Base-by-base conservation (phyloP, 2,329 filamentous ascomycete genomes). In the Sporothrix protearum region DNA sequence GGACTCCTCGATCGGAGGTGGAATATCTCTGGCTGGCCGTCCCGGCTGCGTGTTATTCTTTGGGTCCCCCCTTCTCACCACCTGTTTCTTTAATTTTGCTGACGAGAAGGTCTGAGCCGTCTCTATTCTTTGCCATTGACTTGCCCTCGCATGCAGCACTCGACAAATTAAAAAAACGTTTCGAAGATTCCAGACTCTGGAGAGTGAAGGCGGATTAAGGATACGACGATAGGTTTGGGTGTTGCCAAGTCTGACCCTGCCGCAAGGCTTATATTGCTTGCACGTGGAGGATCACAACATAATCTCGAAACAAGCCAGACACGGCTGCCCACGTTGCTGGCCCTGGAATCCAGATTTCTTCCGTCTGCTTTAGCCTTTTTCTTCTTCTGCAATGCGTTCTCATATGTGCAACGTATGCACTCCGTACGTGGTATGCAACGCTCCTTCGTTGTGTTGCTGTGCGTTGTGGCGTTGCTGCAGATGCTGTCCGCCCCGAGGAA, bases 1-100 rank as follows among this genome's bases (percentile, higher is more conserved):
- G 63, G 42, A 5, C 63, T 66, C 42, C 63, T 66, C 39, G 42
- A 66, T 66, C 63, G 63, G 63, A 66, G 25, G 63, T 49, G 63
- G 42, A 49, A 66, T 49, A 33, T 49, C 47, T 33, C 19, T 28
- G 28, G 14, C 14, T 25, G 63, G 45, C 25, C n/a, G 51, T 6
- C 36, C 30, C 10, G 8, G n/a, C 3, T 45, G 39, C 12, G n/a
- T 28, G 59, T 45, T 28, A 64, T 45, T 64, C 19, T 45, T 10
- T 3, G 19, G n/a, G n/a, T n/a, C n/a, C n/a, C n/a, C n/a, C n/a
- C n/a, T n/a, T n/a, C n/a, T n/a, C n/a, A n/a, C 25, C 12, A 19
- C 14, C 42, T 14, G 39, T 39, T 63, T 19, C 19, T 3, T 19
- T 16, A n/a, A 12, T 53, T 16, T 53, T 53, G n/a, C n/a, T 53